Base-by-base conservation (phyloP, 129 eudicot genomes). In the Deinandra increscens region DNA sequence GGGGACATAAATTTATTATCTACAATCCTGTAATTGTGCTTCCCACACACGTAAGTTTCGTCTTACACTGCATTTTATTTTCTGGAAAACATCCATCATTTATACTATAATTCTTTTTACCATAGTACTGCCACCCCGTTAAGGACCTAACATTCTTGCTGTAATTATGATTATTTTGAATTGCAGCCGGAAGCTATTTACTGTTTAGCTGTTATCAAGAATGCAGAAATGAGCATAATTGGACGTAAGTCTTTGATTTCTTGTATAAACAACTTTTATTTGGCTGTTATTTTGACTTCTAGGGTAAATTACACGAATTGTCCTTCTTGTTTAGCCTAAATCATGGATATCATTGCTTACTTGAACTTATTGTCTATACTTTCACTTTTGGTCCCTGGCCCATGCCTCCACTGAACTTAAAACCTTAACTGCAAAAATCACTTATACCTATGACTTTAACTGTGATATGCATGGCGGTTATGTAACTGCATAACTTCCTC, bases 171-270 rank as follows among this genome's bases (percentile, higher is more conserved):
- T 46, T 68, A 59, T 41, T 46, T 49, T 68, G 26, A 44, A 6
- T 22, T 83, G 97, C 88, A 91, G 97, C 74, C 80, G 0, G 86
- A 86, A 78, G 70, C 75, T 50, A 64, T 85, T 42, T 91, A 91
- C 66, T 91, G 97, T 71, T 78, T 91, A 68, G 95, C 91, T 33
- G 75, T 91, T 63, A 78, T 87, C 77, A 83, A 74, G 84, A 83
- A 83, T 58, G 70, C 68, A 33, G 95, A 85, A 44, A 80, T 87
- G 41, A 90, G 73, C 80, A 91, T 91, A 36, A 91, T 91, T 53
- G 97, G 97, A 78, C 97, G 95, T 91, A 85, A 85, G 97, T 81
- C 59, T 60, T 73, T 15, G 38, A 41, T 31, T 41, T 51, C 9
- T 46, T 51, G 18, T 26, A 55, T 62, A 9, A 7, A 8, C 39